phyloP scores from a whole-genome alignment of 2,329 filamentous ascomycete genomes.

The Epichloe hybrida region DNA sequence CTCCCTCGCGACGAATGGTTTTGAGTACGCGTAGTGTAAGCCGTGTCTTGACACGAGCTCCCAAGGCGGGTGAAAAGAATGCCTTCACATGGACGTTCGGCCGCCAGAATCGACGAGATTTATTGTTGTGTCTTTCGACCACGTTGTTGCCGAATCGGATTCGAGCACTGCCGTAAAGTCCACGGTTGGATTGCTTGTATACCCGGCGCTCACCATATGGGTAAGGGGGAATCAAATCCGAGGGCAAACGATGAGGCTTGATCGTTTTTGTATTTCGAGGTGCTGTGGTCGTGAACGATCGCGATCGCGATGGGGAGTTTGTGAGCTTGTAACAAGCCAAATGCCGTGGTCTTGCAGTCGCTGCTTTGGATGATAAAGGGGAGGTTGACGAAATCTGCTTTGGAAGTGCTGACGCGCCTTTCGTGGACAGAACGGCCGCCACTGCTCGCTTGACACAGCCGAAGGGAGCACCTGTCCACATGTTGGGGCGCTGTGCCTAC shows the following conservation, averaged over 20 bases:
- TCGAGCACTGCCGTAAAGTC: conserved; percentile 55
- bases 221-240: conserved; percentile 48
- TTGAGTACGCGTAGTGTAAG: conserved; percentile 57
- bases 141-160: conserved; percentile 74
- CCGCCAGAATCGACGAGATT: conserved; percentile 59
- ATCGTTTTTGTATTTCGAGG: conserved; percentile 26
- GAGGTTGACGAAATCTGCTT: neutral
- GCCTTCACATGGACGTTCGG: conserved; percentile 60
- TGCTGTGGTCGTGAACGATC: conserved; percentile 25
- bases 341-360: neutral
- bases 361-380: neutral
- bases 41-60: conserved; percentile 50
- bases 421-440: conserved; percentile 8
- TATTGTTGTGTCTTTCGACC: conserved; percentile 53
- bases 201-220: conserved; percentile 55
- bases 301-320: neutral
- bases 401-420: conserved; percentile 4
- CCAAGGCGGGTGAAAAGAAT: conserved; percentile 51
- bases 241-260: conserved; percentile 30
- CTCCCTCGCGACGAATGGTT: conserved; percentile 72
- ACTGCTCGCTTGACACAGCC: conserved; percentile 8
- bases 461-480: conserved; percentile 1
- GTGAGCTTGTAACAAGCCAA: neutral
- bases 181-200: conserved; percentile 71
- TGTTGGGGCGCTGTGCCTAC: neutral